These are phyloP conservation scores for Chlorella sp. DNA, from an alignment of 139 green algal genomes.

Conservation along the genomic window DNA sequence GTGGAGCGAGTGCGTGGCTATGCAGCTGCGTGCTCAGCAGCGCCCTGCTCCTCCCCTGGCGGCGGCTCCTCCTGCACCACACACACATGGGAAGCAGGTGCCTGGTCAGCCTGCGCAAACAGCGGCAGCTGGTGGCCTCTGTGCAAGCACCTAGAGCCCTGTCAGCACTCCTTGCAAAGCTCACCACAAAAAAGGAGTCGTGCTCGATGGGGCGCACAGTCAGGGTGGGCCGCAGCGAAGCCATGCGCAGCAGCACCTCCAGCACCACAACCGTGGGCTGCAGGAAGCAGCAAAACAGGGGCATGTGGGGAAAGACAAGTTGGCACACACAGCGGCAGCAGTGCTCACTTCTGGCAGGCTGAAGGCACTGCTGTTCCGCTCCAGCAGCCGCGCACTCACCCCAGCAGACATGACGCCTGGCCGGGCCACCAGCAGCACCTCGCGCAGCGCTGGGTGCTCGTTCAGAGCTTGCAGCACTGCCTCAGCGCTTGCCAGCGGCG, in stretches of 20 bases:
- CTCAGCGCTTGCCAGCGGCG: background rate
- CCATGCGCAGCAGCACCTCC: conserved; percentile 20
- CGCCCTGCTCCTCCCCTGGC: background rate
- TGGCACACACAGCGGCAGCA: background rate
- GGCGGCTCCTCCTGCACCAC: conserved; percentile 1
- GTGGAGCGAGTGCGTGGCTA: background rate
- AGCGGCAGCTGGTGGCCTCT: too few species aligned
- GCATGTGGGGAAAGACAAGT: background rate
- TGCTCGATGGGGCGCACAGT: background rate
- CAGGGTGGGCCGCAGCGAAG: background rate
- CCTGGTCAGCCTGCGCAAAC: too few species aligned
- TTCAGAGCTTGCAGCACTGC: background rate
- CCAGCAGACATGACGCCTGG: too few species aligned
- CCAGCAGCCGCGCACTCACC: background rate
- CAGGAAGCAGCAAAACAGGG: background rate
- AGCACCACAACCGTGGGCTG: background rate
- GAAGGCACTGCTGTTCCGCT: too few species aligned
- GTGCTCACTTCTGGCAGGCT: too few species aligned
- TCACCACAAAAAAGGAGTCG: conserved; percentile 28
- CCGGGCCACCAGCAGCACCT: conserved; percentile 11
- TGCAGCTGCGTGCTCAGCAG: background rate
- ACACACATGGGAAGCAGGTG: too few species aligned
- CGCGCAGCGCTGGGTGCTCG: background rate
- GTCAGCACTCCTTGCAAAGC: too few species aligned
- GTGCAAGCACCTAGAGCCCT: too few species aligned